Base-by-base conservation (phyloP, 2,329 filamentous ascomycete species). In the Aspergillus quadrilineatus region DNA sequence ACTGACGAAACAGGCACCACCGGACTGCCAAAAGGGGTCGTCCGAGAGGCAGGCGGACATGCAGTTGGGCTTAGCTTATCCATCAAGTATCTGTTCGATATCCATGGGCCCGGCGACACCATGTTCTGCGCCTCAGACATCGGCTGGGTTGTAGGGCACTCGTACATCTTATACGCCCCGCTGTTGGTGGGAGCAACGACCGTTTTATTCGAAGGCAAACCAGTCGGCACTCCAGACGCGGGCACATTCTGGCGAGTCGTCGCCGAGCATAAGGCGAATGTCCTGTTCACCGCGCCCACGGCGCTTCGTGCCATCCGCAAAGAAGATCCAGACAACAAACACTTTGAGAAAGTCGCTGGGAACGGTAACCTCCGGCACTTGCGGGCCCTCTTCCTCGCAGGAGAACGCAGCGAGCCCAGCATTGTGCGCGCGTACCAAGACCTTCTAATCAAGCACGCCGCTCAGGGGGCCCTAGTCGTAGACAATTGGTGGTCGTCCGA, bases 171-270 rank as follows among this genome's bases (percentile, higher is more conserved):
- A 10, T 97, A 97, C 68, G 92, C 85, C 4, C 92, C 92, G 10
- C 82, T 97, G 5, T 82, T 97, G 1, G 85, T 88, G 0, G 92
- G 92, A 4, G 92, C 92, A 1, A 87, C 92, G 1, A 96, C 91
- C 0, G 84, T 97, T 1, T 79, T 97, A 0, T 97, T 92, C 71
- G 92, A 97, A 75, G 93, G 92, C n/a, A 97, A 97, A 64, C 92
- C 92, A 0, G 81, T 96, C 10, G 92, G 92, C 4, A 96, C 92
- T 0, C 92, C 92, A 0, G 87, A 96, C 65, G 89, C 91, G 0
- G 88, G 90, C 5, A 88, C 89, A 0, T 94, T 97, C 70, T 97
- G 92, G 92, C 82, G 92, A 2, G 85, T 96, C 15, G 75, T 95
- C 4, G 87, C 92, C 62, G 89, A 95, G 65, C 88, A 97, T 78